Conservation (phyloP, 148 eudicot species). For the Pouteria glomerata region DNA sequence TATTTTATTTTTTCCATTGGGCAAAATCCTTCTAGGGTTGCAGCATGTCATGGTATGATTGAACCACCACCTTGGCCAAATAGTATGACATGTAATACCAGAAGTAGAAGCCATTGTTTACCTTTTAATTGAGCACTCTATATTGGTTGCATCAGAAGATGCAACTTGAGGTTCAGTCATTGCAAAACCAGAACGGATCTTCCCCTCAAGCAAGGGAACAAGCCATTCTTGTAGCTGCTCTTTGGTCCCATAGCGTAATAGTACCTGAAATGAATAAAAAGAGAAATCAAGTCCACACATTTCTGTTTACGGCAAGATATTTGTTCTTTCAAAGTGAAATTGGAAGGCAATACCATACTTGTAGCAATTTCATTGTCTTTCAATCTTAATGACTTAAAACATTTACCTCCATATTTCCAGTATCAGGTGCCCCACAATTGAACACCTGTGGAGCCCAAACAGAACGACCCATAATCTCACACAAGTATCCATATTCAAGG, state of each 20-base stretch:
- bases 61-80: background rate
- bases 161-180: constrained; percentile 99
- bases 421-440: constrained; percentile 98
- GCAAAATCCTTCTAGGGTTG: background rate
- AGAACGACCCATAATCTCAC: constrained; percentile 97
- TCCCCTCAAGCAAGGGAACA: constrained; percentile 85
- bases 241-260: constrained; percentile 85
- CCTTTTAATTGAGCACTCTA: constrained; percentile 91
- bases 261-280: constrained; percentile 56
- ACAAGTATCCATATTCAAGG: constrained; percentile 93
- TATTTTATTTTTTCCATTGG: background rate
- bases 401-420: constrained; percentile 98
- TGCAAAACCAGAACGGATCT: constrained; percentile 90
- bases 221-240: constrained; percentile 88
- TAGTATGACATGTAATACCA: background rate
- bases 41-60: background rate
- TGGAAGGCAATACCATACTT: background rate
- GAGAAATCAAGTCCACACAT: too few species aligned
- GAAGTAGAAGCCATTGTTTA: constrained; percentile 19
- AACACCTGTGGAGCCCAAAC: constrained; percentile 97
- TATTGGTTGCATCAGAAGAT: constrained; percentile 96
- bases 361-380: background rate
- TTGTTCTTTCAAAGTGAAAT: background rate
- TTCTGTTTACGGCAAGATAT: background rate
- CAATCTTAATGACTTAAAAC: constrained; percentile 2